These are phyloP conservation scores for Talaromyces sp. DNA, from an alignment of 2,329 filamentous ascomycete genomes.

Conservation along the genomic window DNA sequence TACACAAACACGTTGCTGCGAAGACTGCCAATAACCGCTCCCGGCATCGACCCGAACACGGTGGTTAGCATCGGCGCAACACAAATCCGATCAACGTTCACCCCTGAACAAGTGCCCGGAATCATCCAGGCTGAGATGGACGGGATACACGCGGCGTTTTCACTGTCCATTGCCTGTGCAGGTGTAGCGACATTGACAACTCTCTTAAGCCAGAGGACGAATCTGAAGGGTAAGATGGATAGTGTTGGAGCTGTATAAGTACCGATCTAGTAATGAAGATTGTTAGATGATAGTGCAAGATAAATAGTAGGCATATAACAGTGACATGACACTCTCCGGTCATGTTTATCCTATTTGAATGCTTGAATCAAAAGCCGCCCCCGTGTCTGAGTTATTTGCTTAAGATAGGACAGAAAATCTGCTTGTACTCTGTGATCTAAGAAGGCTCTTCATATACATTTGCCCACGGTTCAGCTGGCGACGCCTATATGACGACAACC, in stretches of 20 bases:
- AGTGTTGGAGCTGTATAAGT: background rate
- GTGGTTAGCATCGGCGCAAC: conserved; percentile 1
- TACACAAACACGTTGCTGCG: conserved; percentile 17
- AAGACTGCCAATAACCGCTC: background rate
- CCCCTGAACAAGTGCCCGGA: background rate
- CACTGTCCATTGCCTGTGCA: background rate
- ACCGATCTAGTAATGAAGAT: background rate
- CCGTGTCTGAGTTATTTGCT: background rate
- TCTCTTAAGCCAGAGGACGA: background rate
- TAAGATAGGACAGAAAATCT: background rate
- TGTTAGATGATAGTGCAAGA: background rate
- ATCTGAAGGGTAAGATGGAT: background rate
- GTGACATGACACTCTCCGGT: background rate
- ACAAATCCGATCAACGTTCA: background rate
- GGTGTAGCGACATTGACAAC: background rate
- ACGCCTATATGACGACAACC: background rate
- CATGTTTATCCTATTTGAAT: background rate
- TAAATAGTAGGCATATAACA: background rate
- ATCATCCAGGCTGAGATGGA: conserved; percentile 6
- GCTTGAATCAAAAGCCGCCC: background rate
- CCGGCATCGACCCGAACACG: background rate
- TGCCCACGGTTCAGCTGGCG: background rate
- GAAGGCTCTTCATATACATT: background rate
- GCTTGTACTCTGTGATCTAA: background rate
- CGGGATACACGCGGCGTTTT: background rate